Conservation (phyloP, 2,329 filamentous ascomycete species). For the Davidsoniella virescens region DNA sequence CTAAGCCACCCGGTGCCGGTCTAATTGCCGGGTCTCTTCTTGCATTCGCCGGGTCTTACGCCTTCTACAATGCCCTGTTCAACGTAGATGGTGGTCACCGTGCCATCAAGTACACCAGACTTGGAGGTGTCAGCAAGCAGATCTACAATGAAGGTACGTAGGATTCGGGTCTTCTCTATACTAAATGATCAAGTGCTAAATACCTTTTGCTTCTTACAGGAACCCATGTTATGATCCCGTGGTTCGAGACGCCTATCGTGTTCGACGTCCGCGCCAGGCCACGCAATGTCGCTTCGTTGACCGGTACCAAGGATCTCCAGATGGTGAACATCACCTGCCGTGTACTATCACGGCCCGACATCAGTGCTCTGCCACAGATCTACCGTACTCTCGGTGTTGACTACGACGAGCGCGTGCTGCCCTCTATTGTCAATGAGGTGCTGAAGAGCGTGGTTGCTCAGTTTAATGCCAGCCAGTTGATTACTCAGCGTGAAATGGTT, state of each 20-base stretch:
- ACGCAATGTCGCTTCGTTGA: constrained; percentile 89
- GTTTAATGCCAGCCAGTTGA: constrained; percentile 96
- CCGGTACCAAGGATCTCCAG: constrained; percentile 96
- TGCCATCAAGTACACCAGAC: constrained; percentile 92
- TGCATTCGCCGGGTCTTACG: constrained; percentile 29
- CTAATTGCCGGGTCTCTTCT: constrained; percentile 28
- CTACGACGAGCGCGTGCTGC: constrained; percentile 92
- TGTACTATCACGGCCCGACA: constrained; percentile 81
- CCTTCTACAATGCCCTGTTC: constrained; percentile 47
- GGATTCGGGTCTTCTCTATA: background rate
- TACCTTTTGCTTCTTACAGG: constrained; percentile 30
- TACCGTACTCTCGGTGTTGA: constrained; percentile 90
- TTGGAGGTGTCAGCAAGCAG: constrained; percentile 86
- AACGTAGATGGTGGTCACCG: constrained; percentile 95
- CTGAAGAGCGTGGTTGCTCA: constrained; percentile 97
- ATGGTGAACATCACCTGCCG: constrained; percentile 99
- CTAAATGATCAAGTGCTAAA: constrained; percentile 12
- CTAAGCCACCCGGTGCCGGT: constrained; percentile 19
- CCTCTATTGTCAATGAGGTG: constrained; percentile 97
- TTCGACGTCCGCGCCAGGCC: constrained; percentile 98
- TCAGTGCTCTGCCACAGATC: constrained; percentile 85
- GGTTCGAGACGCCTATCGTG: constrained; percentile 91
- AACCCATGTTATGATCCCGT: constrained; percentile 86
- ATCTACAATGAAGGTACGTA: constrained; percentile 80
- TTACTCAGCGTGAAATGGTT: constrained; percentile 97